These are phyloP conservation scores for Mycena vulgaris DNA, from an alignment of 768 basidiomycete genomes.

Conservation along the genomic window DNA sequence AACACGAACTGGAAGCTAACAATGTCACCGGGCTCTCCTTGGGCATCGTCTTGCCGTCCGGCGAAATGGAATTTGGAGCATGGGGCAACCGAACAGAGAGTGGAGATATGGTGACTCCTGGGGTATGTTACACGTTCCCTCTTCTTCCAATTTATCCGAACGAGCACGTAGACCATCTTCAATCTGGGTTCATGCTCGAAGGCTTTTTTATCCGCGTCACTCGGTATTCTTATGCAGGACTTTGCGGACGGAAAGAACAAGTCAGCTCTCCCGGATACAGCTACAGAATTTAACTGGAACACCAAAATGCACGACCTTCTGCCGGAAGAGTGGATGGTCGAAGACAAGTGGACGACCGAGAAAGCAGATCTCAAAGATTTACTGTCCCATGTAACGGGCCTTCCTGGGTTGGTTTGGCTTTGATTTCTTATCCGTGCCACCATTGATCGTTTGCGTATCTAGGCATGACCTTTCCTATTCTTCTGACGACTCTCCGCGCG, in stretches of 20 bases:
- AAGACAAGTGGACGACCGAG: constrained; percentile 57
- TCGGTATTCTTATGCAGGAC: constrained; percentile 61
- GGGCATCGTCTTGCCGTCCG: constrained; percentile 44
- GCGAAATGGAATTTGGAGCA: constrained; percentile 46
- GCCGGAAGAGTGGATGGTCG: constrained; percentile 57
- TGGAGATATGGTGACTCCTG: constrained; percentile 47
- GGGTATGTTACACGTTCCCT: constrained; percentile 46
- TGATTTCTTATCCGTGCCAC: background rate
- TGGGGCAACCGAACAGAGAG: constrained; percentile 56
- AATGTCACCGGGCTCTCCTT: constrained; percentile 51
- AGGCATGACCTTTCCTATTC: constrained; percentile 51
- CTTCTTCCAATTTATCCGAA: constrained; percentile 16
- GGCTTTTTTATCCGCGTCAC: constrained; percentile 54
- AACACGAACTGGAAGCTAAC: background rate
- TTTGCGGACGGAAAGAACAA: constrained; percentile 52
- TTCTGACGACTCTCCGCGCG: constrained; percentile 41
- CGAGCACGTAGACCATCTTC: background rate
- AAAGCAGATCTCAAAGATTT: constrained; percentile 54
- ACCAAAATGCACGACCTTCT: constrained; percentile 55
- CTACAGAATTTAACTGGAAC: constrained; percentile 53
- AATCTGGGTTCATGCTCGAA: constrained; percentile 53
- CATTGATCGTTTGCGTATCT: background rate
- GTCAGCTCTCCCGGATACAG: constrained; percentile 49
- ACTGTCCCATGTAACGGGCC: constrained; percentile 55
- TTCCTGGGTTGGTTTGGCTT: constrained; percentile 45